Evolutionary conservation across 208 protist species (phyloP).

Genomic region (Trypanosoma brucei): DNA sequence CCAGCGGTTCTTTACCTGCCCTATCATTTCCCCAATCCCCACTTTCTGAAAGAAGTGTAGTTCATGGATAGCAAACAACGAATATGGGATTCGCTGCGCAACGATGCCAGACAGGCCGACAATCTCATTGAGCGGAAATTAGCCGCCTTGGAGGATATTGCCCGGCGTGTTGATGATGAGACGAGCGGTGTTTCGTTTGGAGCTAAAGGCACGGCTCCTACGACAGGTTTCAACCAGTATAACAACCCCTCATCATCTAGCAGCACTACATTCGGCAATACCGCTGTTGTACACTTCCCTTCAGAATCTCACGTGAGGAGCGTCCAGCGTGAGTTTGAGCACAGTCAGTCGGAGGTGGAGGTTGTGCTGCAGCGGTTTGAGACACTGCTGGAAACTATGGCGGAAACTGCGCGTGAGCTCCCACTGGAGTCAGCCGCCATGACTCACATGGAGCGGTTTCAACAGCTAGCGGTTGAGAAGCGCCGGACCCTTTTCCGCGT

Average conservation of each 20-base stretch:
- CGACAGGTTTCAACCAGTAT: not conserved
- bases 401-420: conserved; percentile 21
- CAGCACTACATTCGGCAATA: not conserved
- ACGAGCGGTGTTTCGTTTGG: not conserved
- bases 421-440: conserved; percentile 16
- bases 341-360: conserved; percentile 23
- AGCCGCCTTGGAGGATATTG: conserved; percentile 31
- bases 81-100: conserved; percentile 59
- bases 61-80: conserved; percentile 30
- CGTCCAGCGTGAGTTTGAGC: conserved; percentile 22
- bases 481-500: conserved; percentile 36
- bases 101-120: conserved; percentile 62
- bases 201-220: not conserved
- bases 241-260: not conserved
- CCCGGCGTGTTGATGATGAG: conserved; percentile 30
- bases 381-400: conserved; percentile 24
- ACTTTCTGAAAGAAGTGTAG: not conserved
- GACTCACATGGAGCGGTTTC: conserved; percentile 60
- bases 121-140: conserved; percentile 57
- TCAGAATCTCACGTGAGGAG: conserved; percentile 11
- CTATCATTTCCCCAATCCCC: not conserved
- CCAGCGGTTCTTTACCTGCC: not conserved
- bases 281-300: not conserved
- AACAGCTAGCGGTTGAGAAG: conserved; percentile 57
- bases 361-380: conserved; percentile 26